Evolutionary conservation across 73 alveolate species (phyloP).

Genomic region (Paramecium primaurelia): DNA sequence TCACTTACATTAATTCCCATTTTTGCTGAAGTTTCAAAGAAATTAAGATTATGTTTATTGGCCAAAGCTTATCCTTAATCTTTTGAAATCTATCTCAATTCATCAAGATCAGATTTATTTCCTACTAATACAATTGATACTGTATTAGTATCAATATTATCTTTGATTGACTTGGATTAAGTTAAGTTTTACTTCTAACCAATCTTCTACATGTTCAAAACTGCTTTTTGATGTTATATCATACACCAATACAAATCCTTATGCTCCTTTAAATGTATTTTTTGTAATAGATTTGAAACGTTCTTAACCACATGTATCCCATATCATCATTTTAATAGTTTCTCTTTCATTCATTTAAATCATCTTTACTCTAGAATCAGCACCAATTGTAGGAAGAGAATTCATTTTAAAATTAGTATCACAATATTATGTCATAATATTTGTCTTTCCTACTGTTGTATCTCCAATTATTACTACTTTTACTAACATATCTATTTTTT

Average conservation of each 20-base stretch:
- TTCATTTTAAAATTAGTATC: conserved; percentile 67
- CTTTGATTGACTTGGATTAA: conserved; percentile 5
- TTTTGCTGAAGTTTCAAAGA: conserved; percentile 18
- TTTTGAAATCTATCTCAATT: neutral
- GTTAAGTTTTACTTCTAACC: neutral
- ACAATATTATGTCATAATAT: conserved; percentile 74
- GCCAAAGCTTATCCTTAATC: neutral
- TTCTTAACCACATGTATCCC: conserved; percentile 32
- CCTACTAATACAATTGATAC: neutral
- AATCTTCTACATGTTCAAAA: neutral
- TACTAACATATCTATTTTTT: neutral
- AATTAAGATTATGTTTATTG: neutral
- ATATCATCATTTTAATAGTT: conserved; percentile 5
- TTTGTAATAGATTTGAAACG: neutral
- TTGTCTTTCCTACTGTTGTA: conserved; percentile 83
- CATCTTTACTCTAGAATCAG: neutral
- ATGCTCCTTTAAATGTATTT: conserved; percentile 41
- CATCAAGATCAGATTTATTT: neutral
- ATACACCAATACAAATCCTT: conserved; percentile 21
- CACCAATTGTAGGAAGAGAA: neutral
- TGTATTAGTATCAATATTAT: neutral
- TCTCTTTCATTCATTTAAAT: neutral
- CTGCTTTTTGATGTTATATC: neutral
- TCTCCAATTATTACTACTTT: conserved; percentile 75
- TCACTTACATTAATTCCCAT: neutral